These are phyloP conservation scores for Yamadazyma nakazawae DNA, from an alignment of 805 yeast genomes.

Conservation along the genomic window DNA sequence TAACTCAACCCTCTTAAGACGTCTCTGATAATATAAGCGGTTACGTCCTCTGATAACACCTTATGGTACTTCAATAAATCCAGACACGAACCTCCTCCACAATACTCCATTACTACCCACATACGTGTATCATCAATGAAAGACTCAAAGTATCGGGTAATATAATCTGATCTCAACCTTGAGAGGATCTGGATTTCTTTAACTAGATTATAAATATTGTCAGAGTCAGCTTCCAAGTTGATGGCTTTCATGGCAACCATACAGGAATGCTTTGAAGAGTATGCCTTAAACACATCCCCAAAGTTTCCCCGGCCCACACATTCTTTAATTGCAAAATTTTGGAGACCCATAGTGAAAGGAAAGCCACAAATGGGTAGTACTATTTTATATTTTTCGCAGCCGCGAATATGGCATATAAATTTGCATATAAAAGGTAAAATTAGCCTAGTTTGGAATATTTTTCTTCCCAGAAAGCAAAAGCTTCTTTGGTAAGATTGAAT, in stretches of 20 bases:
- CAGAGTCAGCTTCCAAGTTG: conserved; percentile 74
- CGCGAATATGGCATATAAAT: neutral
- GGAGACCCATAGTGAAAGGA: conserved; percentile 13
- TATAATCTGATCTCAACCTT: conserved; percentile 58
- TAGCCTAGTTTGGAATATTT: conserved; percentile 15
- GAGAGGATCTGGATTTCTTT: conserved; percentile 79
- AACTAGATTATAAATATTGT: conserved; percentile 65
- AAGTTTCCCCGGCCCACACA: conserved; percentile 83
- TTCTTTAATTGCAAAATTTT: conserved; percentile 31
- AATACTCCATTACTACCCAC: conserved; percentile 93
- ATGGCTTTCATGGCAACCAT: conserved; percentile 85
- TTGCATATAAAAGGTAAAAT: neutral
- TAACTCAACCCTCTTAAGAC: conserved; percentile 71
- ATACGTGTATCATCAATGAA: conserved; percentile 61
- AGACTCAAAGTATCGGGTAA: conserved; percentile 63
- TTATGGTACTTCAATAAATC: conserved; percentile 62
- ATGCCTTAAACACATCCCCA: conserved; percentile 79
- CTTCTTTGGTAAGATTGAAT: conserved; percentile 42
- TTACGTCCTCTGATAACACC: conserved; percentile 54
- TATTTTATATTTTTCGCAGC: conserved; percentile 10
- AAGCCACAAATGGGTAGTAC: neutral
- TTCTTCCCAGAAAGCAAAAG: conserved; percentile 51
- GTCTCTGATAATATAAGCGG: conserved; percentile 59
- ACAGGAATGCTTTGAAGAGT: conserved; percentile 30
- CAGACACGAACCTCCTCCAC: conserved; percentile 91